phyloP scores from a whole-genome alignment of 345 rosid genomes.

The Brassica juncea region DNA sequence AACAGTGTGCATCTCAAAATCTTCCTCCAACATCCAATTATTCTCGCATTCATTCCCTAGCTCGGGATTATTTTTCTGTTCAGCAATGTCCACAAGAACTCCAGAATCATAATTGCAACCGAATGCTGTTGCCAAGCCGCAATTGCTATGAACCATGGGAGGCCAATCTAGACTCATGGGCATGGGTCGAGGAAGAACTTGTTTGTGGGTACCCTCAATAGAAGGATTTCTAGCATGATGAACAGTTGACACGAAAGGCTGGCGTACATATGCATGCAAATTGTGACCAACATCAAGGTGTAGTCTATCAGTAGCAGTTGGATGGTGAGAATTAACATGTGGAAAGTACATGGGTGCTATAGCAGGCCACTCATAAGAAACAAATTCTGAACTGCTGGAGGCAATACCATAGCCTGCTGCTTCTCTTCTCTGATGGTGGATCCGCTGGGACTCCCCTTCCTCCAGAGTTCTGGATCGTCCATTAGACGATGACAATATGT shows the following conservation, averaged over 20 bases:
- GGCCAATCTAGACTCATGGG: conserved; percentile 98
- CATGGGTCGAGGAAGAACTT: conserved; percentile 66
- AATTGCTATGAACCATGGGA: conserved; percentile 77
- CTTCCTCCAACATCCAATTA: conserved; percentile 94
- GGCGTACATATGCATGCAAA: conserved; percentile 75
- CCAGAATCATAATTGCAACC: conserved; percentile 75
- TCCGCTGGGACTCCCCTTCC: conserved; percentile 43
- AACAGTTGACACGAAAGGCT: conserved; percentile 68
- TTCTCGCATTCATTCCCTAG: conserved; percentile 68
- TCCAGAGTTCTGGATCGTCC: conserved; percentile 41
- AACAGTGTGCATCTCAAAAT: conserved; percentile 75
- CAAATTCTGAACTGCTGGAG: conserved; percentile 51
- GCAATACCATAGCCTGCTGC: conserved; percentile 39
- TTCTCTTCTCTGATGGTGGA: conserved; percentile 45
- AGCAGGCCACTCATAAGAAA: conserved; percentile 90
- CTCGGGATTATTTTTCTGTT: conserved; percentile 54
- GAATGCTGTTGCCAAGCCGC: conserved; percentile 66
- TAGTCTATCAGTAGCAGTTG: conserved; percentile 87
- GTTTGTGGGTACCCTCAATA: conserved; percentile 65
- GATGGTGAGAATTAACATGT: conserved; percentile 68
- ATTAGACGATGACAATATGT: conserved; percentile 34
- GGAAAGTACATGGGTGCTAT: conserved; percentile 72
- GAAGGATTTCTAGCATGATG: conserved; percentile 76
- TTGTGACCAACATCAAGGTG: conserved; percentile 93
- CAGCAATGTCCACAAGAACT: conserved; percentile 67